Conservation (phyloP, 768 basidiomycete species). For the Serendipita sp. region DNA sequence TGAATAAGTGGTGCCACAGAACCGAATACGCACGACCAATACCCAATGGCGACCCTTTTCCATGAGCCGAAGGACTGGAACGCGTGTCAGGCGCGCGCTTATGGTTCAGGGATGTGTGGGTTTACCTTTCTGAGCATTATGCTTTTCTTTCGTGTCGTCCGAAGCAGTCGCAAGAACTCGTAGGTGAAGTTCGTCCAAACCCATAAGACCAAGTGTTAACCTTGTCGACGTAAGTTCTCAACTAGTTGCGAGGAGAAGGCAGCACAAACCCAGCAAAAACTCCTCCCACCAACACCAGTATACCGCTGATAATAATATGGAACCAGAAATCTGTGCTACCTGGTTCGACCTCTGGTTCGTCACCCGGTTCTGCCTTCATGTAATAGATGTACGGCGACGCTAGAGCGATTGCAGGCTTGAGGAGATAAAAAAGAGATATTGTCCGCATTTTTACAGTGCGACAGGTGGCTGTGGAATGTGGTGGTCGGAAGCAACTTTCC, state of each 20-base stretch:
- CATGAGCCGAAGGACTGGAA: conserved; percentile 34
- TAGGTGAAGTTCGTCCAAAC: conserved; percentile 79
- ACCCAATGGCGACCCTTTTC: conserved; percentile 78
- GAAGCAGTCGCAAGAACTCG: conserved; percentile 73
- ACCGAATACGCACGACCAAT: conserved; percentile 45
- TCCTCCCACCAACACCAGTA: conserved; percentile 70
- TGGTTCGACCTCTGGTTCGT: conserved; percentile 9
- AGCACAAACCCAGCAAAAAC: conserved; percentile 74
- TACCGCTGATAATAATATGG: conserved; percentile 49
- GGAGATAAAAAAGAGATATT: conserved; percentile 1
- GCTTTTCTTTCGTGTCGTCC: conserved; percentile 48
- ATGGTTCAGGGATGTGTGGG: background rate
- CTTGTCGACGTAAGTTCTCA: conserved; percentile 23
- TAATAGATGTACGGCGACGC: background rate
- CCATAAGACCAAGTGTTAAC: conserved; percentile 85
- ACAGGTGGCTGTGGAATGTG: background rate
- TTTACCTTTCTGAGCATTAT: conserved; percentile 55
- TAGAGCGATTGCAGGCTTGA: background rate
- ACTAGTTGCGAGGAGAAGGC: background rate
- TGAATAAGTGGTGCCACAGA: background rate
- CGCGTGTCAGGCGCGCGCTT: background rate
- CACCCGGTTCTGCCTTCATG: background rate
- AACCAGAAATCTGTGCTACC: conserved; percentile 58
- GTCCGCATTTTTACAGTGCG: background rate
- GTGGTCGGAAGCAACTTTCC: background rate